Conservation (phyloP, 306 rosid species). For the Castanopsis chinensis region DNA sequence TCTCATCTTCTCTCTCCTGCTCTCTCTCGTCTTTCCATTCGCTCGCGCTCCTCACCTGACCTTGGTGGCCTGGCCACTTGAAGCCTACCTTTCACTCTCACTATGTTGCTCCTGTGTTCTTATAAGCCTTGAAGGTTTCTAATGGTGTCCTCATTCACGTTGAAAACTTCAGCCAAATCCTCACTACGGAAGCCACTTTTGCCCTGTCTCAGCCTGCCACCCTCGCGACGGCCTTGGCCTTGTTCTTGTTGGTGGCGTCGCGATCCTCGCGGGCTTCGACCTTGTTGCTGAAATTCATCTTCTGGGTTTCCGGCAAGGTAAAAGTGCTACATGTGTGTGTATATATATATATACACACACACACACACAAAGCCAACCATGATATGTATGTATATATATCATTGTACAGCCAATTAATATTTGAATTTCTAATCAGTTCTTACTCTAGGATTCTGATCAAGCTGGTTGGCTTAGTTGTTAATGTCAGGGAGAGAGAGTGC, state of each 20-base stretch:
- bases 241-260: neutral
- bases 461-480: constrained; percentile 50
- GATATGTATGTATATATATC: too few relatives aligned
- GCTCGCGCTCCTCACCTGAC: constrained; percentile 6
- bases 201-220: neutral
- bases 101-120: constrained; percentile 36
- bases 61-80: constrained; percentile 37
- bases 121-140: constrained; percentile 28
- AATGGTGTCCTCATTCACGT: neutral
- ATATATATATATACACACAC: neutral
- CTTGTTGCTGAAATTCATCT: constrained; percentile 35
- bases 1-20: neutral
- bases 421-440: neutral
- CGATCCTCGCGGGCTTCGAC: neutral
- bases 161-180: constrained; percentile 38
- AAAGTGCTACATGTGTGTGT: constrained; percentile 42
- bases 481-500: constrained; percentile 43
- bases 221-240: neutral
- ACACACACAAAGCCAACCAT: neutral
- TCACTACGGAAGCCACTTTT: constrained; percentile 40
- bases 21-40: constrained; percentile 1
- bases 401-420: neutral
- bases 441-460: constrained; percentile 61
- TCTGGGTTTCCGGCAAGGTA: constrained; percentile 22
- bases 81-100: constrained; percentile 35